Base-by-base conservation (phyloP, 2,329 filamentous ascomycete species). In the Chaetomium sp. region DNA sequence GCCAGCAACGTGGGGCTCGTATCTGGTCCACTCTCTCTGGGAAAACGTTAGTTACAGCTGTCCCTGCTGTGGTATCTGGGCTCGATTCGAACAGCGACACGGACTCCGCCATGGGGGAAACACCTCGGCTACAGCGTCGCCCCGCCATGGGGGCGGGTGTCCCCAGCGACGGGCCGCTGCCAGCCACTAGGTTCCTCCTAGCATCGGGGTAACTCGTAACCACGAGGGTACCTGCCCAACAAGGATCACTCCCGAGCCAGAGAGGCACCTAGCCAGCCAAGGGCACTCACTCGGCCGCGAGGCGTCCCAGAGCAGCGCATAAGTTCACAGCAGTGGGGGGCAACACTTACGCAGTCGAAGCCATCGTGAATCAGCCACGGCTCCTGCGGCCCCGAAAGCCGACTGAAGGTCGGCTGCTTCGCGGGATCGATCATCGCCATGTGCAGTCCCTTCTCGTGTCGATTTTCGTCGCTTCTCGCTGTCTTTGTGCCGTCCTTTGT, bases 271-370 rank as follows among this genome's bases (percentile, higher is more conserved):
- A 29, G 27, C 27, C 27, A 29, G 27, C 27, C 27, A 29, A 29
- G 27, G 27, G n/a, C n/a, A n/a, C n/a, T n/a, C n/a, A n/a, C n/a
- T n/a, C n/a, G n/a, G 27, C 27, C 27, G 3, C 27, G 6, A 29
- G 27, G 27, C 27, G 27, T 29, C 27, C 27, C 27, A 6, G 27
- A 29, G 27, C 27, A 29, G 27, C 27, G 27, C 6, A 6, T n/a
- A 29, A 29, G 27, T 29, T 29, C 6, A 29, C 27, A 29, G 27
- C 27, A 29, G 31, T 12, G 13, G 12, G 50, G 10, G 21, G 12
- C 13, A 13, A 3, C n/a, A 51, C 57, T 60, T 51, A 60, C 57
- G 31, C 12, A 23, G 57, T 53, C n/a, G 57, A 60, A 60, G 31
- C 29, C 29, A 47, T 53, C 57, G 29, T 27, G 23, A 2, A 25